Percentiles rank a stretch among this genome's conserved stretches.
Conservation (phyloP, 345 rosid genomes). For the Populus deltoides region DNA sequence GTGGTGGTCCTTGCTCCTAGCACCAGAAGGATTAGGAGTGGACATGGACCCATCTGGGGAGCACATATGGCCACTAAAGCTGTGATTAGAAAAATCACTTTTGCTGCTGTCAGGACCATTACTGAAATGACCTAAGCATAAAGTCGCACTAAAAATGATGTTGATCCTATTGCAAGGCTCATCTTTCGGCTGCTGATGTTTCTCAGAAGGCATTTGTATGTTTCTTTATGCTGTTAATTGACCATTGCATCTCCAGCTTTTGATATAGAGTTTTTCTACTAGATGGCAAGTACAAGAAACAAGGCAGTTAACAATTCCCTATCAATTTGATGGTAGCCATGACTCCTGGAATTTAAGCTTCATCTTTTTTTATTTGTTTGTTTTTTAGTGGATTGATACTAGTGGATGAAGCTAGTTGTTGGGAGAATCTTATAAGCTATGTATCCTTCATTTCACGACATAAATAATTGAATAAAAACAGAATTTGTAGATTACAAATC, state of each 20-base stretch:
- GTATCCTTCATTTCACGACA: too few species aligned
- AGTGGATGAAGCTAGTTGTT: too few species aligned
- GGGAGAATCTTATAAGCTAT: too few species aligned
- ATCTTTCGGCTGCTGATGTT: constrained; percentile 10
- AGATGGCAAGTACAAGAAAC: background rate
- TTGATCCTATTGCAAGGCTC: constrained; percentile 24
- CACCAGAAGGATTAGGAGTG: background rate
- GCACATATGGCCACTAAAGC: background rate
- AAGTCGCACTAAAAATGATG: constrained; percentile 20
- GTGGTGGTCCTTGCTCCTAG: background rate
- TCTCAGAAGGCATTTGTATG: background rate
- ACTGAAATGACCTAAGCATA: constrained; percentile 15
- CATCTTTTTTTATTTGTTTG: background rate
- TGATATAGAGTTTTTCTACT: background rate
- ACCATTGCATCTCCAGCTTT: background rate
- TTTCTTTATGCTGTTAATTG: background rate
- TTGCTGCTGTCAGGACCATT: constrained; percentile 13
- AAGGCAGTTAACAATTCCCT: background rate
- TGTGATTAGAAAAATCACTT: background rate
- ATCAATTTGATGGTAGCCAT: background rate
- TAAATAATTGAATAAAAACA: background rate
- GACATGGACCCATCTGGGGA: background rate
- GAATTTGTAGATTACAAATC: background rate
- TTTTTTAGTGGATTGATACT: too few species aligned
- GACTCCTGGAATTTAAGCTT: background rate